Base-by-base conservation (phyloP, 257 asterid genomes). In the Scutellaria barbata region DNA sequence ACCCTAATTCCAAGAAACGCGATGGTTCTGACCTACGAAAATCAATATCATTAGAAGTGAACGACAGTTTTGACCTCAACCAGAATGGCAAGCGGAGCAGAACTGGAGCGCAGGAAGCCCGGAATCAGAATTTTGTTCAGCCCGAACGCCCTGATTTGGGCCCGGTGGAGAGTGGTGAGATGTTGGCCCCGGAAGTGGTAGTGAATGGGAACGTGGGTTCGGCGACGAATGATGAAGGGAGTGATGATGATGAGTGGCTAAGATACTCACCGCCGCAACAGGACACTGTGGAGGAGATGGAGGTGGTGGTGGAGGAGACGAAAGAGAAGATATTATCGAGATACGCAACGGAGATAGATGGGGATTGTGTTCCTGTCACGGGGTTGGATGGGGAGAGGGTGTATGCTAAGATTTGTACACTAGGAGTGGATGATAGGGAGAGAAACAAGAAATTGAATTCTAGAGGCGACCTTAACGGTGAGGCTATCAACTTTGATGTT, bases 381-480 rank as follows among this genome's bases (percentile, higher is more conserved):
- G 99, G 99, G 63, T 79, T 89, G 81, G 97, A 89, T 64, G 99
- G 97, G 74, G 95, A 91, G 77, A 86, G 97, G 81, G 95, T 89
- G 75, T 94, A 90, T 64, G 97, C 99, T 0, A 94, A 91, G 95
- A 75, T 91, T 60, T 60, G 88, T 53, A 71, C 87, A 37, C 63
- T 59, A 5, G 85, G 78, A 65, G 57, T 69, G 58, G 92, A 79
- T 66, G 85, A 78, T 41, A 80, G 72, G 54, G 76, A 37, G 76
- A 87, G 78, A 51, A 74, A 56, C 75, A 84, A 78, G 83, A 86
- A 81, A 56, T 72, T 78, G 82, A 74, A 59, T 64, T 39, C 74
- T 22, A 76, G 75, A 75, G 71, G 81, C 48, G 81, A 81, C 41
- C 71, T 66, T 63, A 78, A 72, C 46, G 94, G 96, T 93, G 77